phyloP scores from a whole-genome alignment of 83 land plant species.

The Picea abies region DNA sequence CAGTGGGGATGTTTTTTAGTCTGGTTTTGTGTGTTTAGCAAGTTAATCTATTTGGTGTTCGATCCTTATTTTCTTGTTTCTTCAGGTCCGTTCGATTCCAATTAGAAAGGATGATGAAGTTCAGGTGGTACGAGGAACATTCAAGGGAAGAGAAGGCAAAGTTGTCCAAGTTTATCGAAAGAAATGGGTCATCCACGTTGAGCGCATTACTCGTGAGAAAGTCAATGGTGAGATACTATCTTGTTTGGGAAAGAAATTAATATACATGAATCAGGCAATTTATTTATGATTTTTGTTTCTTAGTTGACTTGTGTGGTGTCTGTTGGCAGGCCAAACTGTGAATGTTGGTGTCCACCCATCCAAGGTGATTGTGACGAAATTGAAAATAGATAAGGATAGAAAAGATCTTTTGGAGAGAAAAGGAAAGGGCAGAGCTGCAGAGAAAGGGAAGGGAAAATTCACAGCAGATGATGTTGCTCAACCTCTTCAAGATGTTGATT shows the following conservation, averaged over 20 bases:
- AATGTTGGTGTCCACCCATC: conserved; percentile 74
- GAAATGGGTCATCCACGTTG: conserved; percentile 83
- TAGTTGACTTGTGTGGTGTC: not conserved
- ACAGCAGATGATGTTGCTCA: conserved; percentile 66
- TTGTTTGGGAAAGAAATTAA: conserved; percentile 2
- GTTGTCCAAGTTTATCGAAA: conserved; percentile 78
- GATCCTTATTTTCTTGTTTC: not conserved
- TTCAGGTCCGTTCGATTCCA: conserved; percentile 74
- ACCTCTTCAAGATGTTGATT: conserved; percentile 66
- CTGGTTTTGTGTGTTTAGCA: conserved; percentile 34
- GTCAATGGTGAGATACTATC: conserved; percentile 54
- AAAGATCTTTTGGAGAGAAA: conserved; percentile 76
- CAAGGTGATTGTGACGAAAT: conserved; percentile 68
- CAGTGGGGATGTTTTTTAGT: conserved; percentile 10
- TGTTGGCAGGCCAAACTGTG: conserved; percentile 47
- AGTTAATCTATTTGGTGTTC: conserved; percentile 21
- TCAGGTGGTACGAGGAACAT: conserved; percentile 74
- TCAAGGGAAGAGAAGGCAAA: conserved; percentile 82
- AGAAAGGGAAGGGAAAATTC: conserved; percentile 60
- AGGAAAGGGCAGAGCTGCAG: conserved; percentile 83
- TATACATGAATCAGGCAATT: not conserved
- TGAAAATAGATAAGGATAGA: conserved; percentile 70
- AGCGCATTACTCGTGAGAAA: conserved; percentile 82
- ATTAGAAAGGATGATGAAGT: conserved; percentile 84
- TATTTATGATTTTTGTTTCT: not conserved